Evolutionary conservation across 2,329 filamentous ascomycete species (phyloP), one percentile per base, ranked within the genome.

Genomic region (Xylaria sp.): DNA sequence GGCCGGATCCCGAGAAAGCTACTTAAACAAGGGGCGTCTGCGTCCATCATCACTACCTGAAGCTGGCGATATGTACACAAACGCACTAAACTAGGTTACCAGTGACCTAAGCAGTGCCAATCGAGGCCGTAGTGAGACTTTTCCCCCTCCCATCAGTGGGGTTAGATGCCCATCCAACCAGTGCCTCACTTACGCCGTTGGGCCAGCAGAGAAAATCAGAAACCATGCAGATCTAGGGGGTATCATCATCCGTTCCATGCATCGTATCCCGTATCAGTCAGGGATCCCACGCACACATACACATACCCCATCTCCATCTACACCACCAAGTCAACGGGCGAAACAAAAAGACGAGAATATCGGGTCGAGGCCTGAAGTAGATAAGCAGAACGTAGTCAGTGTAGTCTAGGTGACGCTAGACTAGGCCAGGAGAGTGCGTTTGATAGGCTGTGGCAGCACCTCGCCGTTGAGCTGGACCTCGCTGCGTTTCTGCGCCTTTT

Each of bases 371-470:
- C 21, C 16, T 37, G n/a, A n/a, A n/a, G n/a, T n/a, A n/a, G n/a
- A n/a, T n/a, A n/a, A n/a, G n/a, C n/a, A n/a, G n/a, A n/a, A n/a
- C n/a, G n/a, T n/a, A n/a, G n/a, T n/a, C n/a, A n/a, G n/a, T n/a
- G n/a, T 9, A 37, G n/a, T n/a, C 9, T 9, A 24, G 8, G 7
- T 13, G 40, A 26, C 2, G 8, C 11, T 6, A 29, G n/a, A 11
- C 19, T 59, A 78, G 42, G 75, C 61, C 24, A 77, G 67, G 48
- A 79, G 59, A 49, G 74, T 74, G 50, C 74, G 72, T 63, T 81
- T 81, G 55, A 81, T 78, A 11, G 74, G 76, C 37, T 72, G 66
- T 1, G 77, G 75, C 1, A 73, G 63, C n/a, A 61, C 39, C 2
- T 66, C 48, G 21, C 69, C 73, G 43, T 76, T 66, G 17, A 76